Evolutionary conservation across 352 stramenopile genomes (phyloP).

Genomic region (Globisporangium apiculatum): DNA sequence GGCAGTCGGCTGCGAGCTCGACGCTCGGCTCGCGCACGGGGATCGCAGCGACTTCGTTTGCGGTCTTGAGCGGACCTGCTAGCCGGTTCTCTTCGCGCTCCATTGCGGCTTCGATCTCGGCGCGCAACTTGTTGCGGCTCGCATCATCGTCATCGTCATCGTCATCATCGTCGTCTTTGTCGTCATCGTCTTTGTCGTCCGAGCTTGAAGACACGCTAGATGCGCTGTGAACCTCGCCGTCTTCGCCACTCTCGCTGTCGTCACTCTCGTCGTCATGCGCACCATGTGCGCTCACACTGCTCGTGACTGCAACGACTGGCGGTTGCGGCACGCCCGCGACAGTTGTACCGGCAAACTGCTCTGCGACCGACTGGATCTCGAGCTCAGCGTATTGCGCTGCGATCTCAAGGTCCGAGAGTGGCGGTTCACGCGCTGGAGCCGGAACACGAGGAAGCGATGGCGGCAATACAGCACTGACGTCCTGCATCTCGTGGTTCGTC

Average conservation of each 20-base stretch:
- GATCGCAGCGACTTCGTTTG: constrained; percentile 43
- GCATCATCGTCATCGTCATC: constrained; percentile 22
- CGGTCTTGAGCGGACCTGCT: constrained; percentile 38
- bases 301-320: neutral
- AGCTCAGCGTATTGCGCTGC: constrained; percentile 45
- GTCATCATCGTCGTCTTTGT: constrained; percentile 6
- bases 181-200: constrained; percentile 7
- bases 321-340: constrained; percentile 10
- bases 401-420: constrained; percentile 40
- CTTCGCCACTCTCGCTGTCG: constrained; percentile 13
- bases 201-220: constrained; percentile 13
- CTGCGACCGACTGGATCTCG: constrained; percentile 38
- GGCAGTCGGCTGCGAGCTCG: constrained; percentile 59
- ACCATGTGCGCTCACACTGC: neutral
- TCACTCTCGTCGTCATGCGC: neutral
- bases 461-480: neutral
- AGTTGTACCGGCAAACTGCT: constrained; percentile 28
- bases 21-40: constrained; percentile 63
- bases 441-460: neutral
- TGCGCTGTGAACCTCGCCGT: constrained; percentile 6
- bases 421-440: neutral
- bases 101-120: constrained; percentile 73
- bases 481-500: constrained; percentile 7
- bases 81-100: constrained; percentile 59
- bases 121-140: constrained; percentile 38